Percentiles rank a stretch among this genome's conserved stretches.
Evolutionary conservation across 345 rosid genomes (phyloP).

Genomic region (Boechera stricta): DNA sequence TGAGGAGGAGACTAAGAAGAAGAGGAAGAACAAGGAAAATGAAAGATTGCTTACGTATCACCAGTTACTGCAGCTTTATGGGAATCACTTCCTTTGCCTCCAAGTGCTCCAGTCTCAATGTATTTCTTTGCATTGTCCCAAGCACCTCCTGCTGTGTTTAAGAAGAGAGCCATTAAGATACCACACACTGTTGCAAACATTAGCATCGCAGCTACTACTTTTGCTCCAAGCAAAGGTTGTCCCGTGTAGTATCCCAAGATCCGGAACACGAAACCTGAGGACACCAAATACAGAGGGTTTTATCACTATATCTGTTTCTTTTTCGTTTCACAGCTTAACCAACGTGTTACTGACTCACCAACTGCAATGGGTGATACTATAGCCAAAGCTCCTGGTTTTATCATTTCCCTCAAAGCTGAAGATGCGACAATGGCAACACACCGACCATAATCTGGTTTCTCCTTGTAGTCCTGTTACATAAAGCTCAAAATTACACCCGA

Average conservation of each 20-base stretch:
- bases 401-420: constrained; percentile 94
- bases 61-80: constrained; percentile 98
- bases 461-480: constrained; percentile 76
- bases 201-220: constrained; percentile 92
- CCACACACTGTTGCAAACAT: constrained; percentile 99
- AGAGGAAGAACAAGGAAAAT: neutral
- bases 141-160: constrained; percentile 98
- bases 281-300: constrained; percentile 5
- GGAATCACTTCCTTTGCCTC: constrained; percentile 95
- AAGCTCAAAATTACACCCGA: neutral
- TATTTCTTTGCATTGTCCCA: constrained; percentile 99
- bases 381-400: constrained; percentile 95
- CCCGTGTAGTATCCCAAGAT: constrained; percentile 84
- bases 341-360: constrained; percentile 52
- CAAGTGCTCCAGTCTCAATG: constrained; percentile 93
- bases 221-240: constrained; percentile 90
- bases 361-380: constrained; percentile 80
- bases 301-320: neutral
- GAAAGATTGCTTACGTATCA: constrained; percentile 74
- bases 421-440: constrained; percentile 97
- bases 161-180: constrained; percentile 97
- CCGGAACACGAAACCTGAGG: constrained; percentile 79
- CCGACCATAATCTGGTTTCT: constrained; percentile 96
- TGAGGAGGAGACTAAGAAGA: neutral
- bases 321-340: neutral